These are phyloP conservation scores for Neonothopanus nambi DNA, from an alignment of 1,284 basidiomycete genomes.

Conservation along the genomic window DNA sequence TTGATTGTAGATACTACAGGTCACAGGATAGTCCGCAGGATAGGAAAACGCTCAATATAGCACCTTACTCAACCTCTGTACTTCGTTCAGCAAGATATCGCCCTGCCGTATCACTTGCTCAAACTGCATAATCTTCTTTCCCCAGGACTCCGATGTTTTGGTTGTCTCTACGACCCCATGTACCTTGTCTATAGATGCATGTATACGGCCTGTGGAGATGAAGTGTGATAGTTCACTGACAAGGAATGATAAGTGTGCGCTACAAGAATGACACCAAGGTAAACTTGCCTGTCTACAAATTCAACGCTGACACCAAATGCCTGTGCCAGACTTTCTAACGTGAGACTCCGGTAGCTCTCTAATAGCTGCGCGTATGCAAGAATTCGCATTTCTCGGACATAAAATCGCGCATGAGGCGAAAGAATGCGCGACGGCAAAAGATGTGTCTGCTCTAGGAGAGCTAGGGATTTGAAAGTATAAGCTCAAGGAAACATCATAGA, in stretches of 20 bases:
- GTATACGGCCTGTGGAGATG: slow-evolving; percentile 87
- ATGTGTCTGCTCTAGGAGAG: slow-evolving; percentile 85
- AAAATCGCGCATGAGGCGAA: slow-evolving; percentile 86
- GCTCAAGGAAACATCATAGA: background rate
- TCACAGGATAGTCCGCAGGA: too few relatives aligned
- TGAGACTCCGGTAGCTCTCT: slow-evolving; percentile 90
- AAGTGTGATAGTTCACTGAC: slow-evolving; percentile 87
- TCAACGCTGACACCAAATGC: slow-evolving; percentile 91
- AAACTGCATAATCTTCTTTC: slow-evolving; percentile 87
- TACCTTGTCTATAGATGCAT: slow-evolving; percentile 94
- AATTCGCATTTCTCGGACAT: slow-evolving; percentile 96
- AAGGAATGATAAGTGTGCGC: background rate
- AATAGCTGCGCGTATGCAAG: slow-evolving; percentile 92
- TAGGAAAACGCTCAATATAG: slow-evolving; percentile 45
- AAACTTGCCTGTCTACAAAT: slow-evolving; percentile 82
- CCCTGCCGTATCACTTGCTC: slow-evolving; percentile 88
- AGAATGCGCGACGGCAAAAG: slow-evolving; percentile 87
- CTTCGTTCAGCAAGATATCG: slow-evolving; percentile 82
- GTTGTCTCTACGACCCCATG: slow-evolving; percentile 95
- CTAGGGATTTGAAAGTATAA: slow-evolving; percentile 36
- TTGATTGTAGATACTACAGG: too few relatives aligned
- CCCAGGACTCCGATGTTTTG: slow-evolving; percentile 49
- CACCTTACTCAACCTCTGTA: slow-evolving; percentile 76
- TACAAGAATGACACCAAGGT: background rate
- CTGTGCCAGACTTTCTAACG: slow-evolving; percentile 81